Base-by-base conservation (phyloP, 2,329 filamentous ascomycete genomes). In the Apiospora rasikravindrae region DNA sequence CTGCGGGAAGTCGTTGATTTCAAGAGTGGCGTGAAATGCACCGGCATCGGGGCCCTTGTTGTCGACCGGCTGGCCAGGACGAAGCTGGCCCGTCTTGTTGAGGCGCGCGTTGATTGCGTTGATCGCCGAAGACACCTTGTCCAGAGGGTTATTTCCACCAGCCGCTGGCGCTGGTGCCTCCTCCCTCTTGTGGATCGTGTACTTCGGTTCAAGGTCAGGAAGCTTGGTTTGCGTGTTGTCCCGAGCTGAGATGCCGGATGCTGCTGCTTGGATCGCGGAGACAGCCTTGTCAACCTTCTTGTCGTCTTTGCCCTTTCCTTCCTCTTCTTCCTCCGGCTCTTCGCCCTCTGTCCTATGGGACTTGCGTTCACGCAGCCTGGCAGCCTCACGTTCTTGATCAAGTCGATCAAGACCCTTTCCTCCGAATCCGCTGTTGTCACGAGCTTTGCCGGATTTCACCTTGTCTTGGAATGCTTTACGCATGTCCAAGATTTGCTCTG, bases 1-100 rank as follows among this genome's bases (percentile, higher is more conserved):
- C 82, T 99, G 96, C 45, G 96, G 96, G 83, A 98, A 98, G 83
- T 99, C 96, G 83, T 99, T 99, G 89, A 99, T 99, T 83, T 98
- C 96, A 74, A 99, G 88, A 4, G 96, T 98, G 22, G 96, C 95
- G 82, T 99, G 96, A 88, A 95, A 99, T 0, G 95, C 95, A 69
- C 96, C 96, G 3, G 96, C 96, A 82, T 99, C 96, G 0, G 96
- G 96, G 0, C 96, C 96, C 83, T 98, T 98, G 85, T 99, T 99
- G 85, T 99, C 96, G 80, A 98, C 97, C 10, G 96, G 95, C 74
- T 97, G 95, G 19, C 96, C 96, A 4, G 94, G 93, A 73, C 96
- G 93, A 78, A 98, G 92, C 80, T 96, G 93, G 47, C 95, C 95
- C 45, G 94, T 94, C 77, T 94, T 94, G 79, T 94, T 96, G 51